Evolutionary conservation across 805 yeast species (phyloP).

Genomic region (Myxozyma melibiosi): DNA sequence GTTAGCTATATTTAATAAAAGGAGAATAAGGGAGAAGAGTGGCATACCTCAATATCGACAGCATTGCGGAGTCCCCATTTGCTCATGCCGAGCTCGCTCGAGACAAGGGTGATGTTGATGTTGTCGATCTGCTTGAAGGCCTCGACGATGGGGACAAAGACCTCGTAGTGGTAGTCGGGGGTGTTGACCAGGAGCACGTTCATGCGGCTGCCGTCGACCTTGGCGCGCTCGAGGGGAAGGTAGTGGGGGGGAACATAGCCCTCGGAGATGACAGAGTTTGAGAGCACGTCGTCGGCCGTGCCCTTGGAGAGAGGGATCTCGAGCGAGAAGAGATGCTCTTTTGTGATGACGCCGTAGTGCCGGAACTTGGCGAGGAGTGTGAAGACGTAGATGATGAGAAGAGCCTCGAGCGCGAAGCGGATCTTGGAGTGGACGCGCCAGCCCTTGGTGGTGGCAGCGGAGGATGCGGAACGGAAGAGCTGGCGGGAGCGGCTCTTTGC

Average conservation of each 20-base stretch:
- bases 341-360: conserved; percentile 13
- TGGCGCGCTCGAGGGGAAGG: conserved; percentile 22
- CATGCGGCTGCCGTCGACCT: conserved; percentile 6
- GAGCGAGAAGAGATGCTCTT: conserved; percentile 13
- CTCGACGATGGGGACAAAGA: conserved; percentile 29
- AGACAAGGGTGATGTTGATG: conserved; percentile 25
- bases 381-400: conserved; percentile 15
- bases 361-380: conserved; percentile 15
- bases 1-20: background rate
- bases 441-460: background rate
- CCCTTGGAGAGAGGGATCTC: conserved; percentile 7
- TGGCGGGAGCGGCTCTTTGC: background rate
- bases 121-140: conserved; percentile 21
- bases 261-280: conserved; percentile 5
- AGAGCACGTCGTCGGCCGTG: background rate
- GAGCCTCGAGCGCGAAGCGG: conserved; percentile 8
- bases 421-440: background rate
- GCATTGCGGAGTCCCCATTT: conserved; percentile 31
- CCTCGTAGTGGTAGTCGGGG: conserved; percentile 30
- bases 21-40: background rate
- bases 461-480: background rate
- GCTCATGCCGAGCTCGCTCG: conserved; percentile 24
- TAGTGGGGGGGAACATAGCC: conserved; percentile 20
- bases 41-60: conserved; percentile 20
- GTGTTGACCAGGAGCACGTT: conserved; percentile 26